Percentiles rank a stretch among this genome's conserved stretches.
Evolutionary conservation across 306 rosid genomes (phyloP).

Genomic region (Vicia villosa): DNA sequence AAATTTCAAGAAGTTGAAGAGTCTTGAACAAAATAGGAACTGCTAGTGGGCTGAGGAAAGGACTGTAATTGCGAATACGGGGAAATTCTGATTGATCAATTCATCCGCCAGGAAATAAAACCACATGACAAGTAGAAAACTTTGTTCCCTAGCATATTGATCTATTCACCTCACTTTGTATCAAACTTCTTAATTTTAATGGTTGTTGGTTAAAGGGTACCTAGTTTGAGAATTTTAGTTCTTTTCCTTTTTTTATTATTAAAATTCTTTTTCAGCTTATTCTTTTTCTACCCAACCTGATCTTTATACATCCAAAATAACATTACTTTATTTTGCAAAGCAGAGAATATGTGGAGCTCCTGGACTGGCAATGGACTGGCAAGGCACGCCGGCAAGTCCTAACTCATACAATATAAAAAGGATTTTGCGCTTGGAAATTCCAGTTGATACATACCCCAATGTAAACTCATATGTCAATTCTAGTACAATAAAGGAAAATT

Average conservation of each 20-base stretch:
- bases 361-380: slow-evolving; percentile 98
- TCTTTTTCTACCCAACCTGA: slow-evolving; percentile 8
- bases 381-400: slow-evolving; percentile 93
- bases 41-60: neutral
- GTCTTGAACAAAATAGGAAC: neutral
- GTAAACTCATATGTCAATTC: slow-evolving; percentile 46
- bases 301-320: slow-evolving; percentile 10
- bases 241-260: neutral
- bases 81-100: neutral
- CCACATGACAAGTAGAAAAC: slow-evolving; percentile 7
- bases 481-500: slow-evolving; percentile 15
- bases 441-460: slow-evolving; percentile 86
- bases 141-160: slow-evolving; percentile 6
- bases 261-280: slow-evolving; percentile 7
- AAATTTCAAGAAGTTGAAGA: neutral
- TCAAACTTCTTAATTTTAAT: neutral
- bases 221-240: slow-evolving; percentile 16
- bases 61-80: neutral
- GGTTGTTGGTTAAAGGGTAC: neutral
- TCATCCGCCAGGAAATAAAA: neutral
- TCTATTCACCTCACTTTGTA: slow-evolving; percentile 12
- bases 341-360: slow-evolving; percentile 81
- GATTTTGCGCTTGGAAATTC: slow-evolving; percentile 91
- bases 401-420: slow-evolving; percentile 82
- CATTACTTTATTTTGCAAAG: slow-evolving; percentile 35